A percentile compares a stretch with the other conserved stretches of the same genome.
phyloP scores from a whole-genome alignment of 2,329 filamentous ascomycete species.

The Aquanectria penicillioides region DNA sequence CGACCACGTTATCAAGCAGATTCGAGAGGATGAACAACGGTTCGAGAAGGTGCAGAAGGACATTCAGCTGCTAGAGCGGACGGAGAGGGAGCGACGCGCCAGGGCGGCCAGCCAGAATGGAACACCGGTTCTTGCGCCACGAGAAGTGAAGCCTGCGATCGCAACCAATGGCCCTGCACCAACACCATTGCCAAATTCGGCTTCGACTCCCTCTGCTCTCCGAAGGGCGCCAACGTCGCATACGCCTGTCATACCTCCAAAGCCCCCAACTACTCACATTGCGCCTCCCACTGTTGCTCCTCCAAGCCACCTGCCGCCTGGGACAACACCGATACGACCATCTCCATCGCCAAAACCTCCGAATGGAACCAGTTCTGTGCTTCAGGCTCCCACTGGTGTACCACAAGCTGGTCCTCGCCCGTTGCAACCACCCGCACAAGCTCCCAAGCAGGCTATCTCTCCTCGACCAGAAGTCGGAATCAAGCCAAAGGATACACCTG shows the following conservation, averaged over 20 bases:
- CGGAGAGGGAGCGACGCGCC: conserved; percentile 49
- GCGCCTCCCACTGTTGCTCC: conserved; percentile 40
- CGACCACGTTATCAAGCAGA: conserved; percentile 73
- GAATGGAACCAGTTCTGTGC: conserved; percentile 44
- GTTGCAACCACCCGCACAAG: conserved; percentile 44
- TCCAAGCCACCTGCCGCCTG: conserved; percentile 42
- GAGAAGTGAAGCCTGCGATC: conserved; percentile 43
- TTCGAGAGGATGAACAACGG: conserved; percentile 77
- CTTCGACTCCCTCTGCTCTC: conserved; percentile 32
- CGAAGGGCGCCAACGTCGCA: conserved; percentile 44
- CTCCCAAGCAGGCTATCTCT: conserved; percentile 45
- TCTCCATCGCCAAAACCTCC: conserved; percentile 44
- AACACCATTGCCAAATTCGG: conserved; percentile 27
- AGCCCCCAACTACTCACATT: conserved; percentile 38
- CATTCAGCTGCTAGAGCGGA: conserved; percentile 72
- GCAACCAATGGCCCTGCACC: conserved; percentile 38
- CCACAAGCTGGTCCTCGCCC: conserved; percentile 45
- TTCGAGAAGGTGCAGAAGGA: conserved; percentile 74
- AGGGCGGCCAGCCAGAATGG: conserved; percentile 49
- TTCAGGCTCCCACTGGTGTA: conserved; percentile 50
- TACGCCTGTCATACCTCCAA: conserved; percentile 50
- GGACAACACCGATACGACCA: conserved; percentile 42
- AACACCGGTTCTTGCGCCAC: conserved; percentile 45
- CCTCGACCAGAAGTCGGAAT: conserved; percentile 47
- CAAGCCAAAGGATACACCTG: conserved; percentile 43